phyloP scores from a whole-genome alignment of 1,139 yeast genomes.

The Groenewaldozyma sp. region DNA sequence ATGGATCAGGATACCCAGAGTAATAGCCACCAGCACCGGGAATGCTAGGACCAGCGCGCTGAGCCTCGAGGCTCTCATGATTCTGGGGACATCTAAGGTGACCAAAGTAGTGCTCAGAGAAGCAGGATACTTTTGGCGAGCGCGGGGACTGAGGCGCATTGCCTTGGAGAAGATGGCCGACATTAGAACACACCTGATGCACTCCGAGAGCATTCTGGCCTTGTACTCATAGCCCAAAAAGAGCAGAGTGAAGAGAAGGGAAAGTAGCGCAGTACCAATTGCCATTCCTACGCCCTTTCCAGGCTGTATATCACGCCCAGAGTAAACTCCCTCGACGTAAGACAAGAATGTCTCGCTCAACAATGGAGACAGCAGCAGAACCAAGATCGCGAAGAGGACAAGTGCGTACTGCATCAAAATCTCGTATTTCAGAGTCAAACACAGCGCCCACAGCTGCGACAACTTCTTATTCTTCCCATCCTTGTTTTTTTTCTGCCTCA shows the following conservation, averaged over 20 bases:
- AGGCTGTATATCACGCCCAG: constrained; percentile 3
- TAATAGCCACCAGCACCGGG: constrained; percentile 42
- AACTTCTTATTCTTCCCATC: neutral
- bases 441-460: constrained; percentile 8
- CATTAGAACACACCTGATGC: constrained; percentile 9
- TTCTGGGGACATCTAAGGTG: constrained; percentile 10
- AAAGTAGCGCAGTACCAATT: constrained; percentile 7
- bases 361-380: constrained; percentile 7
- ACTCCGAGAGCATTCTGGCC: constrained; percentile 8
- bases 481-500: constrained; percentile 4
- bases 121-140: constrained; percentile 8
- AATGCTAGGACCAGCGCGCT: constrained; percentile 35
- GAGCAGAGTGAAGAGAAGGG: constrained; percentile 5
- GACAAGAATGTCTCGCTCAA: constrained; percentile 7
- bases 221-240: constrained; percentile 9
- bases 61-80: constrained; percentile 9
- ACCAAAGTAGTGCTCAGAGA: constrained; percentile 11
- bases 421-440: constrained; percentile 5
- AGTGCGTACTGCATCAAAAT: constrained; percentile 3
- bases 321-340: constrained; percentile 9
- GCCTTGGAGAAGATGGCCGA: constrained; percentile 10
- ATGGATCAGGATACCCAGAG: constrained; percentile 49
- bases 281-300: constrained; percentile 13
- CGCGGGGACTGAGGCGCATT: constrained; percentile 8
- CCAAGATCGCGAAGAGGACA: constrained; percentile 2